Evolutionary conservation across 1,284 basidiomycete species (phyloP), one percentile per base, ranked within the genome.

Genomic region (Cutaneotrichosporon curvatum): DNA sequence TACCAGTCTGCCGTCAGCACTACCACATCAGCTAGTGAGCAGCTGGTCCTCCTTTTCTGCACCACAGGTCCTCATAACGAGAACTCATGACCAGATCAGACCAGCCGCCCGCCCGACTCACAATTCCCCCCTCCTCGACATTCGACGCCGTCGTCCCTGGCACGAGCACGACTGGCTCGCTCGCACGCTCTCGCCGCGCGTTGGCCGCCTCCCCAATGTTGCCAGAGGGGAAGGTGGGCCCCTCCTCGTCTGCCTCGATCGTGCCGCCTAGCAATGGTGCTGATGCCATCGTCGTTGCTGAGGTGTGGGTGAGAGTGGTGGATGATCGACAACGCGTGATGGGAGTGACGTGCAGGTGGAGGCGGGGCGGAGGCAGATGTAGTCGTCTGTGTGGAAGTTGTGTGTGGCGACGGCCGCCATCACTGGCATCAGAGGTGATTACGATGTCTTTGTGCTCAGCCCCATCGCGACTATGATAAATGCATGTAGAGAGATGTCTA

Each of bases 171-270:
- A 60, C 67, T 5, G 65, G 62, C 22, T 51, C 58, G 22, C 51
- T 33, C 37, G 35, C 40, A 9, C 37, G 35, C 30, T 30, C 38
- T 28, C 31, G 42, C 18, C 41, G 16, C 4, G 51, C 18, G 28
- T 44, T 44, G 4, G 45, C 33, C 12, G 55, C 35, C 18, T 48
- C 40, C 4, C 69, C 70, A 32, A 72, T 72, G 47, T 64, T 67
- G 14, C 70, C 70, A 16, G 50, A 45, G 4, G 63, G 65, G 21
- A 63, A 48, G 18, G 41, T 53, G 3, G 58, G 56, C 2, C 40
- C 40, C 22, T 71, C 67, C 15, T 69, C 67, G 56, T 73, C 71
- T 12, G 71, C 63, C 50, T 73, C 71, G 21, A 73, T 73, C n/a
- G 64, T 68, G n/a, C 66, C 67, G 9, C 67, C 65, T 10, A 73